Evolutionary conservation across 192 early-diverging fungal species (phyloP).

Genomic region (Geosiphon pyriformis): DNA sequence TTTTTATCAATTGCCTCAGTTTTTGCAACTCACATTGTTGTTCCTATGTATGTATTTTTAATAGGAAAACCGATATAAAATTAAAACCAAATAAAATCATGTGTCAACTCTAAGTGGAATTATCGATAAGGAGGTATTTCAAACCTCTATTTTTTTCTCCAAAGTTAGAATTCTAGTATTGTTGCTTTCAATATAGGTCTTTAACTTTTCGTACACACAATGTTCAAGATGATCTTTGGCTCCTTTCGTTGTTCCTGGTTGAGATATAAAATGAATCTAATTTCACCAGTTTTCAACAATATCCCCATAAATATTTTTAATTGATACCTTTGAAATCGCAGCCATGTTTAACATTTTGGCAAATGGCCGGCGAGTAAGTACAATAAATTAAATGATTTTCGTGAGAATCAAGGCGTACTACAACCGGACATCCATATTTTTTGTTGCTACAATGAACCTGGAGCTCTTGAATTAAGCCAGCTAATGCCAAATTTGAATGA

Average conservation of each 20-base stretch:
- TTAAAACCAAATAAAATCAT: too few species aligned
- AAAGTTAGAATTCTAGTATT: slow-evolving; percentile 36
- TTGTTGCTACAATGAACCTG: slow-evolving; percentile 49
- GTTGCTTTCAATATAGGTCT: slow-evolving; percentile 40
- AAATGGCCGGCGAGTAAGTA: slow-evolving; percentile 39
- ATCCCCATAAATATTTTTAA: too few species aligned
- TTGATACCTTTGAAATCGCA: slow-evolving; percentile 44
- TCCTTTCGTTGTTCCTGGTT: slow-evolving; percentile 36
- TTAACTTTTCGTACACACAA: slow-evolving; percentile 51
- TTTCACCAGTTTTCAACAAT: neutral
- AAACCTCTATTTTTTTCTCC: slow-evolving; percentile 32
- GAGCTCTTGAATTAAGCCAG: slow-evolving; percentile 47
- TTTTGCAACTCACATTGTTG: slow-evolving; percentile 8
- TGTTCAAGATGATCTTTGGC: slow-evolving; percentile 38
- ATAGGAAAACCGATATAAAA: too few species aligned
- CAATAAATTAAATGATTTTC: slow-evolving; percentile 44
- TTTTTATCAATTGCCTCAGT: neutral
- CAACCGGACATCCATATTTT: slow-evolving; percentile 43
- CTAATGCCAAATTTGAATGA: slow-evolving; percentile 54
- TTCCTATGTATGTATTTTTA: slow-evolving; percentile 10
- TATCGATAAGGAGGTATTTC: too few species aligned
- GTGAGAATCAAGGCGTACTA: slow-evolving; percentile 43
- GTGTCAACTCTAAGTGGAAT: too few species aligned
- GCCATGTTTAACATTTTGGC: slow-evolving; percentile 41
- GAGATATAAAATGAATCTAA: too few species aligned